Base-by-base conservation (phyloP, 2,329 filamentous ascomycete species). In the Aaosphaeria arxii region DNA sequence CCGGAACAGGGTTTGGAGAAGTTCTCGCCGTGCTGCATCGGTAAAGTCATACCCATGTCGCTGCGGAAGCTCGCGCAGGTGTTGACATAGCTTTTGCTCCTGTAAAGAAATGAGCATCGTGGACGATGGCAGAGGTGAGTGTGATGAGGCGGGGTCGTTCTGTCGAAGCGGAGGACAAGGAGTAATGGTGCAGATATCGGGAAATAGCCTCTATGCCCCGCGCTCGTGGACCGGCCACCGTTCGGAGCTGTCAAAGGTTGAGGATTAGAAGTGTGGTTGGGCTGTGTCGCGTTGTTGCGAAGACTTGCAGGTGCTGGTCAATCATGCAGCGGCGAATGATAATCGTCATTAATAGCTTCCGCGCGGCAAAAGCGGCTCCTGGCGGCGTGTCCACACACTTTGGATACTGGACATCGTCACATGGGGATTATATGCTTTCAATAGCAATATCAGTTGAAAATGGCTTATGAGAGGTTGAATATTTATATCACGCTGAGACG, bases 11-110 rank as follows among this genome's bases (percentile, higher is more conserved):
- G 84, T 84, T 63, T 84, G 79, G 47, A 95, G 75, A 31, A 99
- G 84, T 53, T 88, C 82, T 51, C 81, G 80, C 54, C 83, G 80
- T 45, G 91, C 90, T 42, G 82, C 75, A 45, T 85, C 78, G 39
- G 80, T 85, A 73, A 91, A 99, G 53, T 87, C 86, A 73, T 89
- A 88, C 55, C 81, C 77, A 76, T 88, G 85, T 56, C 81, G 78
- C 57, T 77, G 77, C 47, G 94, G 91, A 63, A 95, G 83, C 63
- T 87, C 82, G 67, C 88, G 83, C 63, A 99, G 82, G 63, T 89
- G 84, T 69, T 88, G 83, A 70, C 88, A 91, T 73, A 97, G 88
- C 77, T 87, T 85, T 74, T 81, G 85, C 79, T 96, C 91, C 61
- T 78, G 74, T 63, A 74, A 69, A 51, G 76, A 74, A 54, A 77